These are phyloP conservation scores for Naganishia friedmannii DNA, from an alignment of 768 basidiomycete genomes.

Conservation along the genomic window DNA sequence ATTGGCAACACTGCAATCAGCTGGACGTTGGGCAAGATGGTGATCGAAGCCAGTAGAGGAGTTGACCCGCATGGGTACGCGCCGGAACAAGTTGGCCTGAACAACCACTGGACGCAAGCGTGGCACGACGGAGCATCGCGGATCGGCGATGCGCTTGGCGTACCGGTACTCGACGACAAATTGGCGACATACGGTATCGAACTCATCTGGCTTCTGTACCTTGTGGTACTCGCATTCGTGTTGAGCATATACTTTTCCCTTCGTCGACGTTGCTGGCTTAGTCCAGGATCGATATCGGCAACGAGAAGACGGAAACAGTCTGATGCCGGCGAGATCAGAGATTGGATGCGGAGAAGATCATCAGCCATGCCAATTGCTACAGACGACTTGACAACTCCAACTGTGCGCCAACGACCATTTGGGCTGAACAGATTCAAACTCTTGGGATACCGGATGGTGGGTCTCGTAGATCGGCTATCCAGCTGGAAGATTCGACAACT, in stretches of 20 bases:
- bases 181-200: conserved; percentile 42
- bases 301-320: conserved; percentile 38
- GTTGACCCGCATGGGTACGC: conserved; percentile 37
- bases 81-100: conserved; percentile 1
- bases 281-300: not conserved
- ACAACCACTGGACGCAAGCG: conserved; percentile 23
- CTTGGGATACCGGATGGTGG: not conserved
- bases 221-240: conserved; percentile 35
- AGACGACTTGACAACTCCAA: conserved; percentile 24
- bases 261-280: conserved; percentile 31
- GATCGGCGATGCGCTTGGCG: conserved; percentile 17
- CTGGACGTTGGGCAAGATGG: conserved; percentile 99
- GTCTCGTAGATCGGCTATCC: not conserved
- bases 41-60: conserved; percentile 76
- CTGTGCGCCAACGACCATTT: conserved; percentile 13
- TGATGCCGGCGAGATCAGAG: conserved; percentile 28
- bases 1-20: conserved; percentile 89
- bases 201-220: conserved; percentile 42
- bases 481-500: conserved; percentile 4
- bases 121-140: conserved; percentile 9
- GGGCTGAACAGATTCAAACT: conserved; percentile 21
- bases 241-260: conserved; percentile 35
- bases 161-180: conserved; percentile 27
- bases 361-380: conserved; percentile 16
- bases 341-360: conserved; percentile 18